Base-by-base conservation (phyloP, 2,329 filamentous ascomycete genomes). In the Cadophora gregata region DNA sequence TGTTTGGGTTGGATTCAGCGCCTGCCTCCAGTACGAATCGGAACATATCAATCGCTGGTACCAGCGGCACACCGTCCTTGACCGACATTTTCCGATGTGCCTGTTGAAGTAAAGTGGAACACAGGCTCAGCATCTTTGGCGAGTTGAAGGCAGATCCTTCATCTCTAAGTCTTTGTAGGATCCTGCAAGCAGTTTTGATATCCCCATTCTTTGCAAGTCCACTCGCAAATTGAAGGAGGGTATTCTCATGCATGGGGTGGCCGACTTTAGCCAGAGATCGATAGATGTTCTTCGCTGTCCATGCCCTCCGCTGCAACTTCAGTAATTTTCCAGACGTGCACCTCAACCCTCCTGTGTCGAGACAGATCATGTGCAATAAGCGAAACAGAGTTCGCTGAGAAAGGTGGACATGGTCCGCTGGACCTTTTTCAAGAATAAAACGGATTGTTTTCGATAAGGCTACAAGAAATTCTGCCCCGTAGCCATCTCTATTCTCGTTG, bases 1-100 rank as follows among this genome's bases (percentile, higher is more conserved):
- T 83, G 65, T 88, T 80, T 16, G 86, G 78, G 69, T 92, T 90
- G 27, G 91, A 87, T 24, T 81, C 80, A 58, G 91, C 79, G 1
- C 90, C 90, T n/a, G 84, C 78, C 24, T 84, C 79, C 12, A 90
- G 77, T 60, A 93, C 81, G 9, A 79, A 77, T 62, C 85, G 80
- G 25, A 90, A 84, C 5, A 90, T 79, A 5, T 82, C 78, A 10
- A 86, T 45, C 36, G 33, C 48, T n/a, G 60, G 27, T 25, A 53
- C 21, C 9, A 27, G 19, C 3, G 48, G 16, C 6, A 27, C 60
- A 58, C 33, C 55, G 81, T 29, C 84, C 84, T 24, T 82, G 78
- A 45, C 81, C 77, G 5, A 81, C 79, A 73, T 65, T 42, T 64
- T 58, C 21, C 78, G 77, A 8, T 81, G 76, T 8, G 76, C 70